Base-by-base conservation (phyloP, 2,329 filamentous ascomycete genomes). In the Colletotrichum lupini region DNA sequence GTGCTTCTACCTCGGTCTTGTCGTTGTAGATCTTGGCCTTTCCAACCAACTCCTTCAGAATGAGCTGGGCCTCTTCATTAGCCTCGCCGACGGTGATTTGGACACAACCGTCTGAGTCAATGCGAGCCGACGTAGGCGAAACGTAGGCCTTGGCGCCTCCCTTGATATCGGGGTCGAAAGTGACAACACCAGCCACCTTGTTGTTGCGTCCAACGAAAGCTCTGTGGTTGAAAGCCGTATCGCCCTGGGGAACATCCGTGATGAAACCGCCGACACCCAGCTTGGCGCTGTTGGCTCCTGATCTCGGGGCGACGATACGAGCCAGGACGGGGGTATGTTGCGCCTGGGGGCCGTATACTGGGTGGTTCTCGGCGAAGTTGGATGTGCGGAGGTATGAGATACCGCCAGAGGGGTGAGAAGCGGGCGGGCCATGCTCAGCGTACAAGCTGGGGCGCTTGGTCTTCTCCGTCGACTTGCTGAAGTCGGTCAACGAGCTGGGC, bases 341-440 rank as follows among this genome's bases (percentile, higher is more conserved):
- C 66, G 79, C 83, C 78, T 91, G 90, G 11, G 90, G 90, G 2
- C 90, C 90, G 77, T 91, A 91, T 26, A 90, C 76, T 2, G 90
- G 87, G 78, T 92, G 89, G 79, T 92, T 92, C 72, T 90, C 86
- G 76, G 89, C 81, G 79, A 84, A 89, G 52, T 86, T 84, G 49
- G 81, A 81, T 1, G 89, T 90, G 65, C 90, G 87, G 69, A 92
- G 82, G 80, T 92, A 92, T 67, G 89, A 90, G 65, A 92, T 83
- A 72, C 90, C 90, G 37, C 88, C 90, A 16, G 90, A 92, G 4
- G 90, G 90, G 76, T 92, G 90, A 24, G 88, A 90, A 8, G 85
- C 83, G 0, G 90, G 90, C n/a, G 90, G 90, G 1, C 90, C 90
- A 16, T 82, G 79, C 60, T 83, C 82, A 12, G 86, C 85, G 74